Percentiles rank a stretch among this genome's conserved stretches.
Conservation (phyloP, 2,329 filamentous ascomycete genomes). For the Aspergillus viridinutans region DNA sequence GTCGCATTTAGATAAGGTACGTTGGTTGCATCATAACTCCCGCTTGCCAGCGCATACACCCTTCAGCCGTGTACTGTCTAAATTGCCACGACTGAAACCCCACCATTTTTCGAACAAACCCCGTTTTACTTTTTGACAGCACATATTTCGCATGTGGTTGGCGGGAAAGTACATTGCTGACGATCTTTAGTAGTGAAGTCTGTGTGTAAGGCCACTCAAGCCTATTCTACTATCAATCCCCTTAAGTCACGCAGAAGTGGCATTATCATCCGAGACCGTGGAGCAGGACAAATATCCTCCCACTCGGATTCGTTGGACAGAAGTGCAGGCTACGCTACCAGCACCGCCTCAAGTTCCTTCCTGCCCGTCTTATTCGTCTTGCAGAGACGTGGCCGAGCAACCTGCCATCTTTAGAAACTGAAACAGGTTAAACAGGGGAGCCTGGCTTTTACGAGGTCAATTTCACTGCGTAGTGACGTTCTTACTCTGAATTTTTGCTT, state of each 20-base stretch:
- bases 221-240: slow-evolving; percentile 26
- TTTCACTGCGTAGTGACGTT: slow-evolving; percentile 20
- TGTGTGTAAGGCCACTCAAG: slow-evolving; percentile 18
- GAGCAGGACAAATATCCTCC: slow-evolving; percentile 11
- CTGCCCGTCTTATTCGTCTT: slow-evolving; percentile 11
- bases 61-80: slow-evolving; percentile 24
- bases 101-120: slow-evolving; percentile 11
- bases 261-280: slow-evolving; percentile 14
- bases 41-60: slow-evolving; percentile 41
- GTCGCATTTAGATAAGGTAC: slow-evolving; percentile 35
- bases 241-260: slow-evolving; percentile 6
- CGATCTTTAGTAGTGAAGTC: slow-evolving; percentile 19
- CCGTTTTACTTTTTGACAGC: slow-evolving; percentile 22
- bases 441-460: slow-evolving; percentile 17
- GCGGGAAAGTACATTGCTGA: slow-evolving; percentile 21
- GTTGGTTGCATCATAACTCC: slow-evolving; percentile 30
- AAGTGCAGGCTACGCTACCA: slow-evolving; percentile 14
- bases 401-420: slow-evolving; percentile 15
- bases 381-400: slow-evolving; percentile 23
- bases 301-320: slow-evolving; percentile 7
- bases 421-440: slow-evolving; percentile 16
- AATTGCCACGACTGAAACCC: slow-evolving; percentile 24
- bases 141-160: slow-evolving; percentile 20
- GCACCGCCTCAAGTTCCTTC: slow-evolving; percentile 28
- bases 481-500: slow-evolving; percentile 4